Base-by-base conservation (phyloP, 495 filamentous ascomycete species). In the Evernia prunastri region DNA sequence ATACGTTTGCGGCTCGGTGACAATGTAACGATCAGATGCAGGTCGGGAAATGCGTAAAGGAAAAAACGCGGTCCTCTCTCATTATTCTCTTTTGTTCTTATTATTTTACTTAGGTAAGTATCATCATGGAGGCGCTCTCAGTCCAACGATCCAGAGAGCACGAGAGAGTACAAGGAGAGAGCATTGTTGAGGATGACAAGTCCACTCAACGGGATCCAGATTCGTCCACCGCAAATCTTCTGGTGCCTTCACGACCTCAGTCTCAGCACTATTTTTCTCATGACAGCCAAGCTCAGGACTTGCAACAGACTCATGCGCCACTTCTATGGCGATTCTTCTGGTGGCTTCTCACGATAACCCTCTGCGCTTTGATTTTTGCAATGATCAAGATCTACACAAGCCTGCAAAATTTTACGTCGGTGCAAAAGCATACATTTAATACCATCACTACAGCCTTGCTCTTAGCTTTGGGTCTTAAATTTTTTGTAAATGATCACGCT, bases 391-490 rank as follows among this genome's bases (percentile, higher is more conserved):
- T 59, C 37, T 69, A 65, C 39, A 4, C 54, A 36, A 36, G 4
- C 0, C 31, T 56, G 59, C 53, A 66, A 20, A 68, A 61, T 23
- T 45, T 63, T n/a, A 53, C 29, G 11, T 31, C 20, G 27, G 29
- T 3, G 18, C 40, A 65, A 4, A 68, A 69, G 53, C 33, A 54
- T 45, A 29, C 17, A 7, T 68, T 67, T 58, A 68, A 68, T 36
- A 53, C 58, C 23, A 36, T 67, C 12, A 61, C 20, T n/a, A 69
- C 67, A 17, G 59, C 11, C 0, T 59, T 69, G 56, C 65, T 61
- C 20, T 31, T 68, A 20, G 58, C 29, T 23, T 47, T 69, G 8
- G 65, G 67, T 62, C 61, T 69, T 8, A 65, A 67, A 29, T 67
- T 69, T 45, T 69, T 69, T 29, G 54, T 58, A 5, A 39, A 37